A percentile compares a stretch with the other conserved stretches of the same genome.
These are phyloP conservation scores for Yamagishiella unicocca DNA, from an alignment of 139 green algal genomes.

Conservation along the genomic window DNA sequence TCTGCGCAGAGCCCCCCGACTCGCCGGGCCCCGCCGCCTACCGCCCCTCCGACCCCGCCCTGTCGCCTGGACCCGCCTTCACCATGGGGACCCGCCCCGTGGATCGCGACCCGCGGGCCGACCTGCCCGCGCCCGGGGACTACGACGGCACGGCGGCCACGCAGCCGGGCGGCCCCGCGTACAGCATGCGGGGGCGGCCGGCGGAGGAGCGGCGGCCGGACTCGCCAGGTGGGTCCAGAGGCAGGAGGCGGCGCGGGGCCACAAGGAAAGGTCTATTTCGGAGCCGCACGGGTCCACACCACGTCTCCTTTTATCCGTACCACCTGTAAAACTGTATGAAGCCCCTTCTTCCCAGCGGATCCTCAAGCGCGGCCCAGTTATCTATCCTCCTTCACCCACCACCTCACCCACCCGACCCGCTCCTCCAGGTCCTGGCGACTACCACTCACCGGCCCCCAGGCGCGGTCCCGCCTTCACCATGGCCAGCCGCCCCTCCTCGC, in stretches of 20 bases:
- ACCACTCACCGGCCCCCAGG: not conserved
- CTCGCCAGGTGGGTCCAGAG: not conserved
- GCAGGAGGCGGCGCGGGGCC: not conserved
- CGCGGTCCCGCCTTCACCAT: constrained; percentile 51
- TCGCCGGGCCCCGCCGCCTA: constrained; percentile 52
- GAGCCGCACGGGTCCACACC: too few relatives aligned
- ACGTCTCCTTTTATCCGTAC: too few relatives aligned
- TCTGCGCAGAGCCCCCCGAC: constrained; percentile 35
- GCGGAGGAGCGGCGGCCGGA: not conserved
- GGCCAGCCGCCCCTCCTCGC: constrained; percentile 7
- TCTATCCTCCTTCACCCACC: not conserved
- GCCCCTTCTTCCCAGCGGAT: too few relatives aligned
- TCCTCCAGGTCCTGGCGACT: constrained; percentile 49
- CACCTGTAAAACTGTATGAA: too few relatives aligned
- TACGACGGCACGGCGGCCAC: not conserved
- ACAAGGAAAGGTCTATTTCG: too few relatives aligned
- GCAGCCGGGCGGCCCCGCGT: constrained; percentile 33
- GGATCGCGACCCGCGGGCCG: constrained; percentile 1
- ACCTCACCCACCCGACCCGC: too few relatives aligned
- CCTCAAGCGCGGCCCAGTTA: too few relatives aligned
- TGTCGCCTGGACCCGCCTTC: constrained; percentile 48
- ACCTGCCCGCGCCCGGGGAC: constrained; percentile 51
- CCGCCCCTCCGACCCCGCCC: not conserved
- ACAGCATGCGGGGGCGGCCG: constrained; percentile 21
- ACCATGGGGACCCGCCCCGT: constrained; percentile 43